Evolutionary conservation across 192 early-diverging fungal genomes (phyloP).

Genomic region (Entomortierella parvispora): DNA sequence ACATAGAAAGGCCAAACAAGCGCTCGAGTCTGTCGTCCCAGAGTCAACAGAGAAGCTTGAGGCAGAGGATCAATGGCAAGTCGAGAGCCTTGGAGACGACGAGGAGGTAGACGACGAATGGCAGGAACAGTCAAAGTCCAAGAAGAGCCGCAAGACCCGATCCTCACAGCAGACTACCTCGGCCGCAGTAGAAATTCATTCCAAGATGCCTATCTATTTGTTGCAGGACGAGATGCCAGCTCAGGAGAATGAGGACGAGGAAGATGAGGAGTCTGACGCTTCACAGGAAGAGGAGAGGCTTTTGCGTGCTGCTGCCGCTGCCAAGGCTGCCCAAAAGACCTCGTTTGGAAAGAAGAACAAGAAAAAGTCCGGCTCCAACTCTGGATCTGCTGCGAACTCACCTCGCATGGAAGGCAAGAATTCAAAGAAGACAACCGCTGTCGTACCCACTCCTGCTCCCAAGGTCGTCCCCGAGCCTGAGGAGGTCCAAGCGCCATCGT

Average conservation of each 20-base stretch:
- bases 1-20: constrained; percentile 2
- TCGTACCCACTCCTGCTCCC: background rate
- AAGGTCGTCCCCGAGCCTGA: background rate
- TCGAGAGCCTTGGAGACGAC: constrained; percentile 17
- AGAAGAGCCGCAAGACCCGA: constrained; percentile 49
- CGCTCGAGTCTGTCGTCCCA: background rate
- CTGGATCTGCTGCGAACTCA: constrained; percentile 37
- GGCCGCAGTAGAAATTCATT: constrained; percentile 13
- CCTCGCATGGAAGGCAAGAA: constrained; percentile 49
- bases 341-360: constrained; percentile 37
- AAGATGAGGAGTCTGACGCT: constrained; percentile 1
- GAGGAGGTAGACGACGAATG: constrained; percentile 41
- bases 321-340: constrained; percentile 13
- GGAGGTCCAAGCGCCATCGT: constrained; percentile 19
- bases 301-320: constrained; percentile 2
- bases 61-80: constrained; percentile 25
- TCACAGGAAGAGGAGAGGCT: constrained; percentile 24
- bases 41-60: constrained; percentile 7
- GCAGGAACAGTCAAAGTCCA: constrained; percentile 52
- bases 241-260: constrained; percentile 22
- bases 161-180: constrained; percentile 12
- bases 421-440: constrained; percentile 17
- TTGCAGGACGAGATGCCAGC: constrained; percentile 37
- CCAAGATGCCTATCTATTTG: constrained; percentile 48
- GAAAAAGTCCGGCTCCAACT: constrained; percentile 34